phyloP scores from a whole-genome alignment of 208 protist species.

The Acanthamoeba healyi region DNA sequence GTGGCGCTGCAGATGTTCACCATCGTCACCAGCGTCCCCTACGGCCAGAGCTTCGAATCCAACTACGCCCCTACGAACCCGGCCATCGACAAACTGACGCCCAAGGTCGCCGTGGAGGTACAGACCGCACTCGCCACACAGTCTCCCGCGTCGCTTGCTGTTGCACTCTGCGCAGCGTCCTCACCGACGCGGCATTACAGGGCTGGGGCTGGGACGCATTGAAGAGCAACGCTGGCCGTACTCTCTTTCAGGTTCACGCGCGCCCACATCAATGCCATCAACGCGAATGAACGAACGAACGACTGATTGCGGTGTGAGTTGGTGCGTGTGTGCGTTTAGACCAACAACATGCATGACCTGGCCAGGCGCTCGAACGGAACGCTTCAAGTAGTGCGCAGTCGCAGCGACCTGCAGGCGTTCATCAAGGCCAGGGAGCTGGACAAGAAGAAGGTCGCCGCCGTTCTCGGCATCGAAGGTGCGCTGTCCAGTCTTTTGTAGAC shows the following conservation, averaged over 20 bases:
- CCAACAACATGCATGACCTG: constrained; percentile 55
- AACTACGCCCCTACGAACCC: constrained; percentile 22
- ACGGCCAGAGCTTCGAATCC: constrained; percentile 38
- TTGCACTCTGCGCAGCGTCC: no score
- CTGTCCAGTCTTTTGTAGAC: no score
- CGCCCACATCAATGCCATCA: no score
- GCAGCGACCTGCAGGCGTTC: constrained; percentile 31
- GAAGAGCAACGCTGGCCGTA: constrained; percentile 51
- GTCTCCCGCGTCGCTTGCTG: not conserved
- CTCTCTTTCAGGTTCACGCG: constrained; percentile 10
- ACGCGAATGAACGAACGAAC: no score
- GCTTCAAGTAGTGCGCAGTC: not conserved
- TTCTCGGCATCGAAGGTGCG: constrained; percentile 63
- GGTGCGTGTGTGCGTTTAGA: not conserved
- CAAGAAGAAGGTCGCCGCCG: constrained; percentile 11
- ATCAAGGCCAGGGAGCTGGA: constrained; percentile 1
- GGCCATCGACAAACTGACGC: constrained; percentile 33
- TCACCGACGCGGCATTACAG: not conserved
- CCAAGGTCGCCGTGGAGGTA: constrained; percentile 62
- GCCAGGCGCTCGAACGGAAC: constrained; percentile 28
- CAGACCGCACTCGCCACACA: not conserved
- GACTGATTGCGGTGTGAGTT: not conserved
- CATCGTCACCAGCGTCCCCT: constrained; percentile 71
- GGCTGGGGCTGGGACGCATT: constrained; percentile 66
- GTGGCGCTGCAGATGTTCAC: constrained; percentile 76